Conservation (phyloP, 2,329 filamentous ascomycete species). For the Trematosphaeria pertusa region DNA sequence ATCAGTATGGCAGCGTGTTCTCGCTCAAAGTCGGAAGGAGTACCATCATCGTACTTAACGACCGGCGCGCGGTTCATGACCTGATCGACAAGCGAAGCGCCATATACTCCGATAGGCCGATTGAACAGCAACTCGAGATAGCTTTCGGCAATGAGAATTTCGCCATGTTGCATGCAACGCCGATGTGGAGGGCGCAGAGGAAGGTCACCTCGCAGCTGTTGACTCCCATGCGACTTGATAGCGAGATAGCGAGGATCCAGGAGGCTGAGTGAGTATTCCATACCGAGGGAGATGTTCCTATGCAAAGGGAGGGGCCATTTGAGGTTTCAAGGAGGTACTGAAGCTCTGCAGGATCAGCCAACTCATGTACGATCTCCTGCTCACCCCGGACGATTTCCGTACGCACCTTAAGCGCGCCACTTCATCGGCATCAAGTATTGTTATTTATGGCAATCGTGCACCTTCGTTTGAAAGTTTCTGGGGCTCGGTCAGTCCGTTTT, state of each 20-base stretch:
- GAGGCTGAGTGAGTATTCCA: conserved; percentile 31
- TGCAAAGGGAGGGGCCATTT: conserved; percentile 8
- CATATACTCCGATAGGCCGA: conserved; percentile 19
- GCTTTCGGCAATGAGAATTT: conserved; percentile 25
- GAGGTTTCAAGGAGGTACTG: neutral
- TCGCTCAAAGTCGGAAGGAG: conserved; percentile 26
- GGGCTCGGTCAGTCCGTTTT: conserved; percentile 16
- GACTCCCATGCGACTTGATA: conserved; percentile 27
- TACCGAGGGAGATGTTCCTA: conserved; percentile 2
- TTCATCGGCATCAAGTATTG: conserved; percentile 12
- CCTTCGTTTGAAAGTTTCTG: conserved; percentile 17
- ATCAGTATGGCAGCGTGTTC: conserved; percentile 24
- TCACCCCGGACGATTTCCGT: conserved; percentile 51
- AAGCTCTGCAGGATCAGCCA: conserved; percentile 10
- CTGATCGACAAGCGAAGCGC: conserved; percentile 28
- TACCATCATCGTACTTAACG: conserved; percentile 26
- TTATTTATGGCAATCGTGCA: conserved; percentile 19
- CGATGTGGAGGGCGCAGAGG: conserved; percentile 26
- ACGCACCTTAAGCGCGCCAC: conserved; percentile 13
- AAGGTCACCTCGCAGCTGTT: conserved; percentile 29
- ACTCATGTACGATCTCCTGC: conserved; percentile 53
- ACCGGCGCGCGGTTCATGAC: conserved; percentile 22
- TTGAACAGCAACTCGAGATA: conserved; percentile 14
- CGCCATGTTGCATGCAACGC: conserved; percentile 23
- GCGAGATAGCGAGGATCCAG: conserved; percentile 23